Percentiles rank a stretch among this genome's conserved stretches.
phyloP scores from a whole-genome alignment of 2,329 filamentous ascomycete genomes.

The Lasiodiplodia sp. region DNA sequence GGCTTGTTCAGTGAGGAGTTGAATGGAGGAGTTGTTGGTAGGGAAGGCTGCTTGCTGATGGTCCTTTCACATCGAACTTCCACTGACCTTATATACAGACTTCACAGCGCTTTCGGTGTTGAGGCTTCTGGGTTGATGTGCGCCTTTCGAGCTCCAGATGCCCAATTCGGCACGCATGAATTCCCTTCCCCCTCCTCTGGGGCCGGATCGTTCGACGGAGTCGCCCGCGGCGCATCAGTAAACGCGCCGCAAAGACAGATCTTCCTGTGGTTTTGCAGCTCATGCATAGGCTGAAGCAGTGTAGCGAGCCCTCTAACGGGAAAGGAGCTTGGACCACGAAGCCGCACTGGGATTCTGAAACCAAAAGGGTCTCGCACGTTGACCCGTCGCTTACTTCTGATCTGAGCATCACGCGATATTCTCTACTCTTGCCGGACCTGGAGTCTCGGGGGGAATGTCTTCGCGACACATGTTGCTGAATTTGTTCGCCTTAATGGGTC shows the following conservation, averaged over 20 bases:
- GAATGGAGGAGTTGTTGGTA: neutral
- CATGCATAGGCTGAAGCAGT: slow-evolving; percentile 16
- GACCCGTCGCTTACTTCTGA: slow-evolving; percentile 6
- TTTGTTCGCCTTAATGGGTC: neutral
- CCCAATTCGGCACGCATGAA: slow-evolving; percentile 12
- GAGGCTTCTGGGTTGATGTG: neutral
- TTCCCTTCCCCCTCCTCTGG: neutral
- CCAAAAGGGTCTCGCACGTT: slow-evolving; percentile 2
- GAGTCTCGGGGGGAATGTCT: neutral
- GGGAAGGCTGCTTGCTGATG: slow-evolving; percentile 14
- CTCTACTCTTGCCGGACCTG: neutral
- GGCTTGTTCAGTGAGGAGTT: slow-evolving; percentile 9
- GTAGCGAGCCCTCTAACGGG: slow-evolving; percentile 6
- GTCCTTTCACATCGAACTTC: neutral
- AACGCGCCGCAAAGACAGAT: neutral
- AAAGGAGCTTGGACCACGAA: slow-evolving; percentile 15
- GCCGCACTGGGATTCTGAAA: slow-evolving; percentile 14
- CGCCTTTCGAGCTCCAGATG: slow-evolving; percentile 34
- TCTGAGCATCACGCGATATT: slow-evolving; percentile 28
- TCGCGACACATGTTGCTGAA: neutral
- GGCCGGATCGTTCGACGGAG: slow-evolving; percentile 15
- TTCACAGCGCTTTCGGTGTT: slow-evolving; percentile 16
- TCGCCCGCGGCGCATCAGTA: neutral
- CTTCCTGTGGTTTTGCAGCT: neutral
- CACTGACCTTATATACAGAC: slow-evolving; percentile 13